Evolutionary conservation across 805 yeast genomes (phyloP), one percentile per base, ranked within the genome.

Genomic region (baker's yeast (Saccharomyces cerevisiae)): DNA sequence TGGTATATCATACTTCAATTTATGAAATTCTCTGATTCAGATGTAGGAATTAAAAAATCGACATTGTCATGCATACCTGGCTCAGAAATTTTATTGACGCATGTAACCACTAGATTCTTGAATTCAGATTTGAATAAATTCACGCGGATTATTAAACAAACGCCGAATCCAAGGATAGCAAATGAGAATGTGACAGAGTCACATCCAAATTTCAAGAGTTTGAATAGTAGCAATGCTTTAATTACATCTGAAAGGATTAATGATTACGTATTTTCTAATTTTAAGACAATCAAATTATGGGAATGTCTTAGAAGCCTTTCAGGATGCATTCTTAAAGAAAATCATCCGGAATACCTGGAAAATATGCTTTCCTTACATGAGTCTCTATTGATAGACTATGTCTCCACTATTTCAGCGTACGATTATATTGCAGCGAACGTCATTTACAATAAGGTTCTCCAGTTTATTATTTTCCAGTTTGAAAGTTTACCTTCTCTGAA

Each of bases 401-500:
- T 67, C 11, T 56, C 60, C 1, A 60, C 51, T 11, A 59, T 63
- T 17, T 57, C 70, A 21, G 68, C 71, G 13, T 61, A 67, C 49
- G 69, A 69, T 54, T 55, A 53, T 10, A 49, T 51, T 31, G 48
- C 61, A 26, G 65, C 69, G 2, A 66, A 65, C 48, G 55, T 67
- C 26, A 52, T 67, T 17, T 68, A 61, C 50, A 66, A 69, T 51
- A 64, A 66, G 50, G 28, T 66, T 5, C 48, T 69, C 10, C 63
- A 60, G 32, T 59, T 56, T 46, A 56, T 65, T 14, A 32, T 62
- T 3, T 60, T 62, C 22, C 61, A 61, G 46, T 64, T 61, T 48
- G 53, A 58, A 13, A 50, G 60, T 4, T n/a, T 51, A 8, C 53
- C 57, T 1, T 41, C 51, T n/a, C 31, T 47, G 4, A 31, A 48